Evolutionary conservation across 2,329 filamentous ascomycete genomes (phyloP).

Genomic region (Aspergillus nomiae): DNA sequence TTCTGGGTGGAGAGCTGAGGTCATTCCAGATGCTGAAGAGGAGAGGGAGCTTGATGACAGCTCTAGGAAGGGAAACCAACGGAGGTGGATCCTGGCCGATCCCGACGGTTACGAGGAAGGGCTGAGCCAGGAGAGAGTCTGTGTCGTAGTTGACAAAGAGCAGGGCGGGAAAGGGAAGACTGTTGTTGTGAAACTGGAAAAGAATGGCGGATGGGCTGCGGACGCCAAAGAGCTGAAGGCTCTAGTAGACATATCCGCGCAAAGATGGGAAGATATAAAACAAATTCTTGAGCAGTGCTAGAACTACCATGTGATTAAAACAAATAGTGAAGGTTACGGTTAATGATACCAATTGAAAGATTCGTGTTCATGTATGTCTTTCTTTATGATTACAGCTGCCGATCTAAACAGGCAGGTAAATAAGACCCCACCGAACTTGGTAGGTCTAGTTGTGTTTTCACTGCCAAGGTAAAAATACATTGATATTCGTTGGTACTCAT

Average conservation of each 20-base stretch:
- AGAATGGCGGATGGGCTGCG: conserved; percentile 74
- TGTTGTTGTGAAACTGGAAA: conserved; percentile 71
- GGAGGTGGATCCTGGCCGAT: conserved; percentile 76
- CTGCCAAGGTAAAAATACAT: neutral
- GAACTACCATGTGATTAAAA: conserved; percentile 11
- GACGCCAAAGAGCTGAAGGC: conserved; percentile 64
- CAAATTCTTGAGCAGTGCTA: conserved; percentile 39
- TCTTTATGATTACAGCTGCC: neutral
- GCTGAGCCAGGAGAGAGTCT: conserved; percentile 80
- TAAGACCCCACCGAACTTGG: neutral
- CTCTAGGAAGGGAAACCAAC: conserved; percentile 35
- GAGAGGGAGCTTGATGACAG: conserved; percentile 48
- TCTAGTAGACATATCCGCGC: conserved; percentile 61
- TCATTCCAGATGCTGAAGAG: conserved; percentile 36
- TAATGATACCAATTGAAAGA: conserved; percentile 30
- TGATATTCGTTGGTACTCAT: neutral
- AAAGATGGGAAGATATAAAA: conserved; percentile 65
- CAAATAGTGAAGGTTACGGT: conserved; percentile 9
- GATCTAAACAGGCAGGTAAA: neutral
- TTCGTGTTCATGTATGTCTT: neutral
- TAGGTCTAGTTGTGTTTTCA: neutral
- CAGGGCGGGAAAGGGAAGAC: conserved; percentile 51
- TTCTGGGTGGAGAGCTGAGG: conserved; percentile 40
- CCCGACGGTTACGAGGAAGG: conserved; percentile 88
- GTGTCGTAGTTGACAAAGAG: conserved; percentile 70